Evolutionary conservation across 768 basidiomycete species (phyloP), one percentile per base, ranked within the genome.

Genomic region (Amanita phalloides): DNA sequence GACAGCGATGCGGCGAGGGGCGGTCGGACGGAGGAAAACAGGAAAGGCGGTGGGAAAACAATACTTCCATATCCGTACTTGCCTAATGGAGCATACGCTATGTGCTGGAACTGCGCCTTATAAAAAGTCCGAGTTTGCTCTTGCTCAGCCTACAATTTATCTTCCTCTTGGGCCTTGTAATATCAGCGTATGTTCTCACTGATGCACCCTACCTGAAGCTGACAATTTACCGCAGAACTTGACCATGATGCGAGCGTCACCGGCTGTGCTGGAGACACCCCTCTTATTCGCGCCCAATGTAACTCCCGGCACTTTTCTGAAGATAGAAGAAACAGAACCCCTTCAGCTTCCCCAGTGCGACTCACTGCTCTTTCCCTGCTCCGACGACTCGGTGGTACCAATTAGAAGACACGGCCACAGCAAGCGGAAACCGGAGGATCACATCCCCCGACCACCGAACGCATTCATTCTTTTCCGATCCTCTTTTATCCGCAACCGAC

Each of bases 401-500:
- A 57, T 73, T 33, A 73, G 74, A 35, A 74, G 73, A 37, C 64
- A 71, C 5, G 73, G 75, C 0, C 85, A 86, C 58, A 70, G 75
- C 44, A 84, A 79, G 71, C 84, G 85, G 68, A 84, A 83, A 62
- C 76, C 79, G 11, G 78, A 80, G 25, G 77, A 84, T 56, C 84
- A 89, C 62, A 86, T 90, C 56, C 87, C 87, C 14, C 84, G 87
- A 39, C 87, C 87, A 1, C 85, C 87, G 2, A 90, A 90, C 60
- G 88, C 87, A 23, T 90, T 90, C 69, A 90, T 90, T 61, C 76
- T 90, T 60, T 90, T 90, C 73, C 82, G 87, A 55, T 86, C 85
- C 0, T 82, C 83, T 0, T 89, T 89, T 66, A 86, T 89, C 64
- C 86, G 85, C 68, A 76, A 71, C 58, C 82, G 86, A 58, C 84